A percentile compares a stretch with the other conserved stretches of the same genome.
These are phyloP conservation scores for Meredithiella fracta DNA, from an alignment of 2,329 filamentous ascomycete genomes.

Conservation along the genomic window DNA sequence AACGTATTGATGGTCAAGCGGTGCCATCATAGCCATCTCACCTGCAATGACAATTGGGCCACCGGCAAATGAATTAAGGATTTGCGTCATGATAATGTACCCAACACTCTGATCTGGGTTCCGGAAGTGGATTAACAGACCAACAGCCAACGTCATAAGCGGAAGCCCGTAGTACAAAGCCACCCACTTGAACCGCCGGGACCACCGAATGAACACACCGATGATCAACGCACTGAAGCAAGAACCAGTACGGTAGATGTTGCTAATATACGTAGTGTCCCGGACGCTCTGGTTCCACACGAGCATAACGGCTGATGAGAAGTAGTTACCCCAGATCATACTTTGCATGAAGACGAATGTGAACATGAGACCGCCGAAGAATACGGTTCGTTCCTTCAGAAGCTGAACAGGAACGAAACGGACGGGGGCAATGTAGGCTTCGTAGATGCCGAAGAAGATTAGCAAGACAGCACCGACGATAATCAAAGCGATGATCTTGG, in stretches of 20 bases:
- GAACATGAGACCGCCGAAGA: neutral
- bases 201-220: neutral
- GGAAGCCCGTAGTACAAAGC: neutral
- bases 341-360: neutral
- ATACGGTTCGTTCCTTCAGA: neutral
- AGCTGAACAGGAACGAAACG: neutral
- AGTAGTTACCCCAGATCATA: neutral
- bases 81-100: neutral
- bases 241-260: neutral
- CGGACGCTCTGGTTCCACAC: neutral
- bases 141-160: neutral
- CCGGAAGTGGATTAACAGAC: neutral
- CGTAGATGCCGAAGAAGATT: neutral
- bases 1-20: neutral
- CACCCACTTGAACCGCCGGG: neutral
- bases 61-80: neutral
- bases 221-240: neutral
- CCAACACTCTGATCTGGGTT: neutral
- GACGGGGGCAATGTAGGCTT: neutral
- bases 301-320: neutral
- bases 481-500: neutral
- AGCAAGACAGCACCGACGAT: neutral
- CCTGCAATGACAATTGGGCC: neutral
- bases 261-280: neutral
- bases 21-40: neutral